These are phyloP conservation scores for Jimgerdemannia flammicorona DNA, from an alignment of 192 early-diverging fungal species.

Conservation along the genomic window DNA sequence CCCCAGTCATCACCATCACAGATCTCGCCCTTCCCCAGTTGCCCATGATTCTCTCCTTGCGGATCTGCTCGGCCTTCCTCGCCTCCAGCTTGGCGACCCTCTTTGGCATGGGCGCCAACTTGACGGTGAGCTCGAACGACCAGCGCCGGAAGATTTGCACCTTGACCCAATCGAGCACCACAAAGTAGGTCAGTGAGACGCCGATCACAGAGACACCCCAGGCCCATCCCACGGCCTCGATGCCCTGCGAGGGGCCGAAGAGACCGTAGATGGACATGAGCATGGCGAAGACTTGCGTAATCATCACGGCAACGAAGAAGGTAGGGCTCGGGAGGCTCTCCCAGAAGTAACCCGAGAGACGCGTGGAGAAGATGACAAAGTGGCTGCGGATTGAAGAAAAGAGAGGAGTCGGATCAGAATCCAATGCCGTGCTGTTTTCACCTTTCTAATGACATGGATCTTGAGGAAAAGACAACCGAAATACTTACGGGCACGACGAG, in stretches of 20 bases:
- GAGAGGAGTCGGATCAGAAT: not conserved
- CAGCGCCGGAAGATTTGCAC: constrained; percentile 72
- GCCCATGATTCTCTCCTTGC: constrained; percentile 38
- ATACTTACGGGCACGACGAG: constrained; percentile 50
- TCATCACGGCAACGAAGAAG: constrained; percentile 70
- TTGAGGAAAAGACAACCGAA: too few relatives aligned
- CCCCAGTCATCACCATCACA: constrained; percentile 28
- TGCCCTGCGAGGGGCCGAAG: constrained; percentile 25
- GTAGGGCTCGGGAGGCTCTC: constrained; percentile 66
- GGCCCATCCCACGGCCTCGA: constrained; percentile 41
- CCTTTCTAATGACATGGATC: too few relatives aligned
- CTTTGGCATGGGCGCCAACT: constrained; percentile 60
- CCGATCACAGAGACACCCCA: constrained; percentile 65
- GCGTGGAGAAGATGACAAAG: constrained; percentile 88
- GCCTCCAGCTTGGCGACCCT: constrained; percentile 54
- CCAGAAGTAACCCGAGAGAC: constrained; percentile 76
- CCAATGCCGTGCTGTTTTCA: too few relatives aligned
- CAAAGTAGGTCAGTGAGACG: constrained; percentile 68
- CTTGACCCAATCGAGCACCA: constrained; percentile 80
- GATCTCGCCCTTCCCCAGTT: constrained; percentile 20
- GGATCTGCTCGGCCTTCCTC: constrained; percentile 41
- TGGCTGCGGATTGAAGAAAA: constrained; percentile 46
- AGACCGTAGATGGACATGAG: constrained; percentile 65
- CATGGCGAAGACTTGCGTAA: constrained; percentile 83
- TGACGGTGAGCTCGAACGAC: constrained; percentile 84